Evolutionary conservation across 306 rosid species (phyloP).

Genomic region (Rosa rugosa): DNA sequence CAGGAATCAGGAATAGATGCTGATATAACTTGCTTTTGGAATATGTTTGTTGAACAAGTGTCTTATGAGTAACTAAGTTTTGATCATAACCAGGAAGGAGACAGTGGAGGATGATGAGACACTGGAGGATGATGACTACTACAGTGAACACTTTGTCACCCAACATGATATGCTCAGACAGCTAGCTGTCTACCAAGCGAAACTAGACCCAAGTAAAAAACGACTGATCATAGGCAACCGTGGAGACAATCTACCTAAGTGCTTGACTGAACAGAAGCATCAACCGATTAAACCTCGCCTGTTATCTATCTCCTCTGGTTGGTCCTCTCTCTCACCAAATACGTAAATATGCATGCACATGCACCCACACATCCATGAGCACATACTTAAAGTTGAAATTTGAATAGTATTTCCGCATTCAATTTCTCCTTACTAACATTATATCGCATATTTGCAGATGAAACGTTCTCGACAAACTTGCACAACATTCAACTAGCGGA

Average conservation of each 20-base stretch:
- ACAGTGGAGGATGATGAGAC: background rate
- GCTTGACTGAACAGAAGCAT: constrained; percentile 47
- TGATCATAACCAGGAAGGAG: constrained; percentile 37
- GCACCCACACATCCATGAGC: background rate
- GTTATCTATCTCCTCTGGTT: constrained; percentile 54
- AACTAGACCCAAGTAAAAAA: constrained; percentile 34
- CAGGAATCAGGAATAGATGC: constrained; percentile 35
- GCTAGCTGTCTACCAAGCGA: constrained; percentile 43
- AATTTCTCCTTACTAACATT: too few relatives aligned
- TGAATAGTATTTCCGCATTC: background rate
- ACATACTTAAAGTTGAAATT: background rate
- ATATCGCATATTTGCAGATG: constrained; percentile 43
- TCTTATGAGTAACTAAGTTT: background rate
- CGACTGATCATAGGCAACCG: constrained; percentile 37
- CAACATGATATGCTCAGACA: constrained; percentile 59
- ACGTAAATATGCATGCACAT: too few relatives aligned
- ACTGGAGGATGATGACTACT: constrained; percentile 36
- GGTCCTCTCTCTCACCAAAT: constrained; percentile 12
- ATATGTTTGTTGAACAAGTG: background rate
- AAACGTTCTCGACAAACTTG: constrained; percentile 38
- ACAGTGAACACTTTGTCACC: constrained; percentile 40
- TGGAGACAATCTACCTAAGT: constrained; percentile 46
- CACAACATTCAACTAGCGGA: constrained; percentile 37
- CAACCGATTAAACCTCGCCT: constrained; percentile 37
- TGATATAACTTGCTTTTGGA: background rate